phyloP scores from a whole-genome alignment of 2,329 filamentous ascomycete genomes.

The Phyllosticta citribraziliensis region DNA sequence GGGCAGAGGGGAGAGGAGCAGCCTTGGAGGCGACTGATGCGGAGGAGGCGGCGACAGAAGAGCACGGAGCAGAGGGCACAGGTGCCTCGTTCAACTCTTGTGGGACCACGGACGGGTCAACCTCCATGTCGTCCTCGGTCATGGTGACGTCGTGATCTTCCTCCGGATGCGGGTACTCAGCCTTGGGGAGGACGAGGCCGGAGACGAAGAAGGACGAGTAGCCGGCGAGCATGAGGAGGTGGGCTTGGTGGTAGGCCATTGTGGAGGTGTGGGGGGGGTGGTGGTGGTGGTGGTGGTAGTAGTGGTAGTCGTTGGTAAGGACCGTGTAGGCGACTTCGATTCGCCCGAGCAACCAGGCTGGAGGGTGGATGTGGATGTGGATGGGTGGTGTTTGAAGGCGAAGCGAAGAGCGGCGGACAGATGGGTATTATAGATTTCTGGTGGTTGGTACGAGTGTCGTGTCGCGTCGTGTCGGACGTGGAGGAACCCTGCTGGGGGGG shows the following conservation, averaged over 20 bases:
- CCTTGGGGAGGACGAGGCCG: conserved; percentile 7
- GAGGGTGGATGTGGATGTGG: neutral
- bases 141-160: neutral
- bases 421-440: conserved; percentile 6
- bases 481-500: neutral
- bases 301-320: neutral
- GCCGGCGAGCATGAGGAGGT: conserved; percentile 9
- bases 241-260: conserved; percentile 9
- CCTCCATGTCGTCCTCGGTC: neutral
- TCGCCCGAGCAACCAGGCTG: neutral
- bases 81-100: neutral
- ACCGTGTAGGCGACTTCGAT: neutral
- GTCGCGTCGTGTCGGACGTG: too few species aligned
- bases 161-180: neutral
- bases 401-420: neutral
- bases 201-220: conserved; percentile 10
- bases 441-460: conserved; percentile 1
- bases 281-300: neutral
- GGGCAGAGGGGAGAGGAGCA: neutral
- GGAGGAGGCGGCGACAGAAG: neutral
- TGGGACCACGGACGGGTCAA: neutral
- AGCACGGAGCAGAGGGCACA: neutral
- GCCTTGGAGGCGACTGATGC: neutral
- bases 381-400: neutral
- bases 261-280: neutral